Evolutionary conservation across 257 asterid species (phyloP), one percentile per base, ranked within the genome.

Genomic region (Jasminum sambac): DNA sequence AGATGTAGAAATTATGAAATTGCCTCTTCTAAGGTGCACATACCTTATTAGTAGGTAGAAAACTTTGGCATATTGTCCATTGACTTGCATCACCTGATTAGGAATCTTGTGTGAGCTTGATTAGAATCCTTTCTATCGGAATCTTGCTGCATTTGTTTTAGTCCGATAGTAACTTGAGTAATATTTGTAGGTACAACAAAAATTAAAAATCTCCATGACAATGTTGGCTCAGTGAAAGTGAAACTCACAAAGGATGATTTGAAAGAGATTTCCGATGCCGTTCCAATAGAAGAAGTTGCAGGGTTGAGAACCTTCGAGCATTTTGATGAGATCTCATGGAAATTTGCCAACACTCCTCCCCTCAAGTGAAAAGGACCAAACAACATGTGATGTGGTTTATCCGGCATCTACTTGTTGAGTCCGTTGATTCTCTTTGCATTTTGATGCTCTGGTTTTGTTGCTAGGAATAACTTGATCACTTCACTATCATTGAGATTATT

Each of bases 111-210:
- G 8, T 14, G 52, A 12, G 52, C 21, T 44, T 2, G 52, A 44
- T 14, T 44, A 44, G 8, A 14, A 44, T 44, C 16, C 55, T 44
- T 44, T 8, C 55, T 11, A 17, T 44, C 13, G 12, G 55, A 44
- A 44, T n/a, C 55, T 3, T 44, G 12, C 21, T 44, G 55, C 55
- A 14, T 44, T 13, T 44, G 55, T 14, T 44, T 44, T 14, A 44
- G 4, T 12, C 55, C 55, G 6, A 44, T 13, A n/a, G 14, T 44
- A 30, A 30, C 36, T 30, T 30, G 36, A 30, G 21, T 14, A 44
- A 44, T 44, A 16, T 37, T 57, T 69, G 55, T 78, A 88, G 95
- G 95, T 72, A 86, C 95, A 8, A 86, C 87, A 6, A 88, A 88
- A 81, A 79, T 78, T 2, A 82, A 77, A 34, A 80, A 88, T 79